Evolutionary conservation across 2,329 filamentous ascomycete genomes (phyloP).

Genomic region (Pseudogymnoascus sp.): DNA sequence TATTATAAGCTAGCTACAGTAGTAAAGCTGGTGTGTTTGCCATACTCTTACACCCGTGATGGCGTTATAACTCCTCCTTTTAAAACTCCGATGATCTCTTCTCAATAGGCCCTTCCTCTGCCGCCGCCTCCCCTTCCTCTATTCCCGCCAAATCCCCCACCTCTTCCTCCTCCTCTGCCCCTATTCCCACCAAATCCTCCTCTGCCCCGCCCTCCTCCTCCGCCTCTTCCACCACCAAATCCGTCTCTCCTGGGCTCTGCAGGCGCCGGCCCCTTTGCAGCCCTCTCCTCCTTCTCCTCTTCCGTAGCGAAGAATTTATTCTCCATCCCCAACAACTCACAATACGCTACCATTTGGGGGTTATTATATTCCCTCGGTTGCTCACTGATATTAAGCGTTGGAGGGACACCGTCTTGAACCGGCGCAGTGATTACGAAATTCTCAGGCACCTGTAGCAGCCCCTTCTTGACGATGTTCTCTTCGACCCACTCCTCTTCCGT

Average conservation of each 20-base stretch:
- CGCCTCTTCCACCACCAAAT: constrained; percentile 24
- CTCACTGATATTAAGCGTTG: constrained; percentile 41
- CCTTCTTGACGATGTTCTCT: constrained; percentile 57
- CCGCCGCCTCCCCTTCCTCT: neutral
- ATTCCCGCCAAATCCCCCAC: neutral
- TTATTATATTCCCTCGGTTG: constrained; percentile 77
- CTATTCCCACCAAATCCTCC: neutral
- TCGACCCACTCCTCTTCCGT: constrained; percentile 72
- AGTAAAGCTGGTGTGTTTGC: neutral
- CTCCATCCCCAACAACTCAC: constrained; percentile 64
- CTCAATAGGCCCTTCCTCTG: neutral
- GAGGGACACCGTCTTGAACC: constrained; percentile 50
- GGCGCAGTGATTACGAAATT: constrained; percentile 76
- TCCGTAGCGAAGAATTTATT: constrained; percentile 70
- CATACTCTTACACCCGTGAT: neutral
- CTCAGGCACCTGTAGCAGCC: constrained; percentile 61
- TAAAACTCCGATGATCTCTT: neutral
- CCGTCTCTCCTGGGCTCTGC: constrained; percentile 28
- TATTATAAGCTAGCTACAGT: neutral
- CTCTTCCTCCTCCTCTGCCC: neutral
- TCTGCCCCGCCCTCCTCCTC: constrained; percentile 27
- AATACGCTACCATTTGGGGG: constrained; percentile 77
- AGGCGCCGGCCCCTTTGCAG: constrained; percentile 48
- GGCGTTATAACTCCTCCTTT: neutral
- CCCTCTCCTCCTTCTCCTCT: constrained; percentile 58